Percentiles rank a stretch among this genome's conserved stretches.
Evolutionary conservation across 805 yeast genomes (phyloP).

Genomic region (Wickerhamomyces tratensis): DNA sequence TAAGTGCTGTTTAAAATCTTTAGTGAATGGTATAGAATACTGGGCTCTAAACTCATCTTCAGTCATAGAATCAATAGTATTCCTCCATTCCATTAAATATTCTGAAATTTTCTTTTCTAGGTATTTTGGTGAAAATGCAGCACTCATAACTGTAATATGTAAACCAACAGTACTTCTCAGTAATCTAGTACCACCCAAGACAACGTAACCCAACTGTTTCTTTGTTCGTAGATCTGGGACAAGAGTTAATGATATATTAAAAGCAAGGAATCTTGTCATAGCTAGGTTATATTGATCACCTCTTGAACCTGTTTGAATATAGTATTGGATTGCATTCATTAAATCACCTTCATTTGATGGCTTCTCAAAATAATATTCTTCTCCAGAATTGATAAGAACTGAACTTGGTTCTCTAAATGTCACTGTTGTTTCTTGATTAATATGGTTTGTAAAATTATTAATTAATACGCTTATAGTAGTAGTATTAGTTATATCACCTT

Average conservation of each 20-base stretch:
- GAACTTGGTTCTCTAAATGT: conserved; percentile 25
- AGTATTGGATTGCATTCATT: conserved; percentile 40
- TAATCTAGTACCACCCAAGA: conserved; percentile 45
- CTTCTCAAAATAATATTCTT: conserved; percentile 24
- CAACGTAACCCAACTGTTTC: conserved; percentile 54
- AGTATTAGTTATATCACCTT: conserved; percentile 31
- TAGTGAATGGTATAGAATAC: conserved; percentile 26
- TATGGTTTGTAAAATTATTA: conserved; percentile 19
- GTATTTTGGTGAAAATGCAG: conserved; percentile 27
- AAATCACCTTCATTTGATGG: conserved; percentile 35
- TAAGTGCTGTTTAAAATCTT: conserved; percentile 7
- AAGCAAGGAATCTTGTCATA: conserved; percentile 36
- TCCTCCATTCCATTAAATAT: conserved; percentile 33
- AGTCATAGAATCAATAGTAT: conserved; percentile 18
- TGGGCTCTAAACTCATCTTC: conserved; percentile 25
- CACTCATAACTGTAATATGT: conserved; percentile 48
- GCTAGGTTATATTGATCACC: conserved; percentile 23
- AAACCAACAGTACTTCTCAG: conserved; percentile 46
- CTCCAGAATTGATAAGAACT: conserved; percentile 25
- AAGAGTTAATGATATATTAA: conserved; percentile 33
- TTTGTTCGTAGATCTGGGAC: conserved; percentile 40
- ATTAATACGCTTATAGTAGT: conserved; percentile 9
- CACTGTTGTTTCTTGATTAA: conserved; percentile 1
- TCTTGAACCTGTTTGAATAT: conserved; percentile 47
- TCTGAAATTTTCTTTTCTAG: conserved; percentile 38